Conservation (phyloP, 2,329 filamentous ascomycete genomes). For the Colletotrichum kahawae region DNA sequence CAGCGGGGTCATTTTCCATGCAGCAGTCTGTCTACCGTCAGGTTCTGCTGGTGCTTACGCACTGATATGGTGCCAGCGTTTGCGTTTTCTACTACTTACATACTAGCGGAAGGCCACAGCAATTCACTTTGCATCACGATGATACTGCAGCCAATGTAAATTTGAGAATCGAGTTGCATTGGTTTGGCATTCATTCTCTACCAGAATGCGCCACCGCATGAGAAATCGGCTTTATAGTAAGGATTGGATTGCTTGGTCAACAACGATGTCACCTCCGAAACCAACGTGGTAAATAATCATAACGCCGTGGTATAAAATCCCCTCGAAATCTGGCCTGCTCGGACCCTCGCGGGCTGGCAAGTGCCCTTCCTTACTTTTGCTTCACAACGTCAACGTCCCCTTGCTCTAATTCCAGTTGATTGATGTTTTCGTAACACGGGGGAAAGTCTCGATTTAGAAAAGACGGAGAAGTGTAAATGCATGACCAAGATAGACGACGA, state of each 20-base stretch:
- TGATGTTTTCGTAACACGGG: neutral
- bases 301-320: slow-evolving; percentile 16
- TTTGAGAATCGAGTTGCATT: neutral
- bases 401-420: neutral
- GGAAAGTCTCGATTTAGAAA: neutral
- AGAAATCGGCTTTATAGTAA: neutral
- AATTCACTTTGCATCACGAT: neutral
- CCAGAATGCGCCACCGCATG: neutral
- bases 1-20: neutral
- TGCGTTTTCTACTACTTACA: neutral
- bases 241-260: neutral
- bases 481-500: neutral
- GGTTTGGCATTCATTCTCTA: neutral
- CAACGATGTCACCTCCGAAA: neutral
- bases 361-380: neutral
- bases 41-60: neutral
- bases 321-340: neutral
- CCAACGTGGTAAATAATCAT: neutral
- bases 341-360: neutral
- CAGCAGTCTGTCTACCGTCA: neutral
- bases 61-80: neutral
- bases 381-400: neutral
- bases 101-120: neutral
- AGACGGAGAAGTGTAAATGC: neutral
- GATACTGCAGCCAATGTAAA: neutral